Percentiles rank a stretch among this genome's conserved stretches.
phyloP scores from a whole-genome alignment of 2,329 filamentous ascomycete species.

The Epichloe sylvatica region DNA sequence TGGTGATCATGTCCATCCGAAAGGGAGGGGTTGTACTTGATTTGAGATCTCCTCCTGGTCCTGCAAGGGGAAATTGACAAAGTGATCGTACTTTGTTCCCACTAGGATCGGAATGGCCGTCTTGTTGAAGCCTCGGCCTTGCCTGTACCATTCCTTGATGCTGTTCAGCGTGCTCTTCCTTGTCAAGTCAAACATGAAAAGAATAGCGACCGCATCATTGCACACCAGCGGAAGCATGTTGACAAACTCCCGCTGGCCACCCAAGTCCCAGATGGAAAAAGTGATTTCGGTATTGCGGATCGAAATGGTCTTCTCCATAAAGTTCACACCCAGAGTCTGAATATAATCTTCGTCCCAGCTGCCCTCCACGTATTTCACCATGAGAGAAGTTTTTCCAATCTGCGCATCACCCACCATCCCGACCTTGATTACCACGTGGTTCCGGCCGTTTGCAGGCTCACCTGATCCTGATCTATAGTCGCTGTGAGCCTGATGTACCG shows the following conservation, averaged over 20 bases:
- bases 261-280: constrained; percentile 97
- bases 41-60: constrained; percentile 98
- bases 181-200: constrained; percentile 99
- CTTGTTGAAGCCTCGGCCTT: constrained; percentile 97
- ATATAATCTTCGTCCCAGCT: constrained; percentile 99
- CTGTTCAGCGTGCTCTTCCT: constrained; percentile 97
- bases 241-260: constrained; percentile 95
- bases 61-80: constrained; percentile 94
- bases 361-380: constrained; percentile 99
- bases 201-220: constrained; percentile 94
- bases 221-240: constrained; percentile 99
- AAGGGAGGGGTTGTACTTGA: constrained; percentile 43
- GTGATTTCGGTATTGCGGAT: constrained; percentile 99
- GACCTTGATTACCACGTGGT: constrained; percentile 92
- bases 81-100: constrained; percentile 97
- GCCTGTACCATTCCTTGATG: constrained; percentile 99
- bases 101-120: constrained; percentile 97
- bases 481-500: constrained; percentile 23
- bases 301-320: constrained; percentile 99
- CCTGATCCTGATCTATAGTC: constrained; percentile 31
- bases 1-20: background rate
- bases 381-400: constrained; percentile 96
- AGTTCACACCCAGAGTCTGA: constrained; percentile 95
- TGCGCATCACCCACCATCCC: constrained; percentile 99
- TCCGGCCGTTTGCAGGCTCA: constrained; percentile 35